Evolutionary conservation across 129 eudicot genomes (phyloP).

Genomic region (Chrysanthemum lavandulifolium): DNA sequence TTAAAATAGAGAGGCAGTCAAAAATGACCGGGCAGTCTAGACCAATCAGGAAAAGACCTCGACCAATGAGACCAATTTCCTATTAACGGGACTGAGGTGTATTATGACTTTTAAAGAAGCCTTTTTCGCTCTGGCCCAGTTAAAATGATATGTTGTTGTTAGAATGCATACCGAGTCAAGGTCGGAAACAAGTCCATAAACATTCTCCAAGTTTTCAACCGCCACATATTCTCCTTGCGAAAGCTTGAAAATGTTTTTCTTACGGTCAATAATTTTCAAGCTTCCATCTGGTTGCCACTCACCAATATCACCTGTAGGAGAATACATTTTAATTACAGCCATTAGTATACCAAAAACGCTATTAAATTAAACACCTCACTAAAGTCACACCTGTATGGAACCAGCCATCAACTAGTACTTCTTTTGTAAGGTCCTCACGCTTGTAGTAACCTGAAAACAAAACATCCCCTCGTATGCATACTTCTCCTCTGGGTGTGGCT

Average conservation of each 20-base stretch:
- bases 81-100: too few species aligned
- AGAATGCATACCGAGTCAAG: constrained; percentile 59
- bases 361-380: constrained; percentile 12
- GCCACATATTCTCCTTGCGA: constrained; percentile 97
- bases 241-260: constrained; percentile 88
- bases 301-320: constrained; percentile 67
- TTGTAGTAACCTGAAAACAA: constrained; percentile 75
- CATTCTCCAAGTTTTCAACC: constrained; percentile 82
- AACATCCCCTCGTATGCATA: constrained; percentile 65
- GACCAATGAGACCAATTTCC: too few species aligned
- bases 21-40: too few species aligned
- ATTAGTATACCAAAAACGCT: neutral
- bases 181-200: constrained; percentile 64
- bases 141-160: neutral
- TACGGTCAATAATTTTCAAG: constrained; percentile 82
- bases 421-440: constrained; percentile 80
- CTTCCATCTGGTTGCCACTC: constrained; percentile 96
- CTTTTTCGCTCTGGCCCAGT: too few species aligned
- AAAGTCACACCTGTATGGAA: constrained; percentile 68
- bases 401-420: constrained; percentile 80
- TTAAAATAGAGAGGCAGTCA: too few species aligned
- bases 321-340: neutral
- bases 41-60: too few species aligned
- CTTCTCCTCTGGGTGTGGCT: constrained; percentile 69
- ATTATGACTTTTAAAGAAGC: too few species aligned